Evolutionary conservation across 2,329 filamentous ascomycete species (phyloP).

Genomic region (Fusarium sp.): DNA sequence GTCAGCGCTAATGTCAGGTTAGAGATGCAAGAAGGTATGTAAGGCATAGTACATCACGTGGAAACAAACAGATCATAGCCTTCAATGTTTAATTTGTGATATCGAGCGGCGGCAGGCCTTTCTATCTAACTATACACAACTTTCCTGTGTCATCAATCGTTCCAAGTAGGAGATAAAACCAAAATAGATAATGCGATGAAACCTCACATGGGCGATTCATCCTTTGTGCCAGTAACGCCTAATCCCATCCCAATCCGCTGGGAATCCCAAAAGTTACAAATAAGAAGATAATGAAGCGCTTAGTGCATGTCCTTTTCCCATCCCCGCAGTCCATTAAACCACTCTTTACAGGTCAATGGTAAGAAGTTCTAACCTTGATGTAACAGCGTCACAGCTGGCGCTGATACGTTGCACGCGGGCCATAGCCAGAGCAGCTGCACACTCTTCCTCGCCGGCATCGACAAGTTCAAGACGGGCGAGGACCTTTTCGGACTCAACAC

Average conservation of each 20-base stretch:
- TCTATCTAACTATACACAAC: constrained; percentile 48
- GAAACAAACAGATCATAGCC: not conserved
- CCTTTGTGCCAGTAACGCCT: constrained; percentile 42
- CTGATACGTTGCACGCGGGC: constrained; percentile 64
- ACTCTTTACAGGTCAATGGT: constrained; percentile 49
- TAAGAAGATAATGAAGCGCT: constrained; percentile 42
- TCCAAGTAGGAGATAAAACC: constrained; percentile 23
- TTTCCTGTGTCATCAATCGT: constrained; percentile 46
- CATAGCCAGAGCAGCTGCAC: constrained; percentile 58
- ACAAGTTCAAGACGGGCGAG: constrained; percentile 73
- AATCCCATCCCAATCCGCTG: constrained; percentile 35
- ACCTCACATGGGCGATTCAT: constrained; percentile 30
- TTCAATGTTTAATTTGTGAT: constrained; percentile 39
- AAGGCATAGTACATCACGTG: not conserved
- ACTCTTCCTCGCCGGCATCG: constrained; percentile 64
- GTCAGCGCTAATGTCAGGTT: constrained; percentile 4
- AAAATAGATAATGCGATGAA: constrained; percentile 42
- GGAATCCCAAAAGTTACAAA: constrained; percentile 39
- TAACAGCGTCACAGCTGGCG: constrained; percentile 51
- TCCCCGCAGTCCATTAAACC: not conserved
- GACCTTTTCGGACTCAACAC: constrained; percentile 72
- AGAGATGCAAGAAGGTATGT: not conserved
- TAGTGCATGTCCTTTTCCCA: constrained; percentile 33
- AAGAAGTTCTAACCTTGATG: constrained; percentile 54
- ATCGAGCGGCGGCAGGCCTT: constrained; percentile 43